These are phyloP conservation scores for Lentinula boryana DNA, from an alignment of 768 basidiomycete species.

Conservation along the genomic window DNA sequence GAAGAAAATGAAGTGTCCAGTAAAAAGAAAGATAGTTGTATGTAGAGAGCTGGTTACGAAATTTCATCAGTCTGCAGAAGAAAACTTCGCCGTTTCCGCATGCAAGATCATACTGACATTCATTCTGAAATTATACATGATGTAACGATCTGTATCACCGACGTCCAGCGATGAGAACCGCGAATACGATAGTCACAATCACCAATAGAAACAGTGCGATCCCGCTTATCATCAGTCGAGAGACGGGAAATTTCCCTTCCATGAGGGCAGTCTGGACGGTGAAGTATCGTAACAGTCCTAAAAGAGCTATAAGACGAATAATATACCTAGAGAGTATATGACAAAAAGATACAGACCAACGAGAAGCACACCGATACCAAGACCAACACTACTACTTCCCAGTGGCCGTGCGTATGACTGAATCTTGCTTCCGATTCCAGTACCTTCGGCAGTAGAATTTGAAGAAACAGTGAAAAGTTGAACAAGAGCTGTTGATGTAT, in stretches of 20 bases:
- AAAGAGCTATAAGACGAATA: neutral
- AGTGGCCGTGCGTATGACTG: neutral
- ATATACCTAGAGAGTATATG: neutral
- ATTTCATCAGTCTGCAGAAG: too few relatives aligned
- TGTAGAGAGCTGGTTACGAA: too few relatives aligned
- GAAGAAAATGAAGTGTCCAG: too few relatives aligned
- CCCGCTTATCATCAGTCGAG: neutral
- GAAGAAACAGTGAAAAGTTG: slow-evolving; percentile 5
- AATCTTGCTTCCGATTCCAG: neutral
- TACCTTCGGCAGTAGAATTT: neutral
- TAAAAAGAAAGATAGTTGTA: too few relatives aligned
- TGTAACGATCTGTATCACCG: neutral
- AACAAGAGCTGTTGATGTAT: neutral
- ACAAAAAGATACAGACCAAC: neutral
- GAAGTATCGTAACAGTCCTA: slow-evolving; percentile 3
- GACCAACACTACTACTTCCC: neutral
- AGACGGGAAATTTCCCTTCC: neutral
- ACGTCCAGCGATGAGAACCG: neutral
- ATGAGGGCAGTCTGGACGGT: neutral
- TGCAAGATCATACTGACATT: too few relatives aligned
- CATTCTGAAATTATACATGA: too few relatives aligned
- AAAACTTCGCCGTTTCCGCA: too few relatives aligned
- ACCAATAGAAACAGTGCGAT: neutral
- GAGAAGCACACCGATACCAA: neutral
- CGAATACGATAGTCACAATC: neutral